These are phyloP conservation scores for Parsonsia alboflavescens DNA, from an alignment of 257 asterid species.

Conservation along the genomic window DNA sequence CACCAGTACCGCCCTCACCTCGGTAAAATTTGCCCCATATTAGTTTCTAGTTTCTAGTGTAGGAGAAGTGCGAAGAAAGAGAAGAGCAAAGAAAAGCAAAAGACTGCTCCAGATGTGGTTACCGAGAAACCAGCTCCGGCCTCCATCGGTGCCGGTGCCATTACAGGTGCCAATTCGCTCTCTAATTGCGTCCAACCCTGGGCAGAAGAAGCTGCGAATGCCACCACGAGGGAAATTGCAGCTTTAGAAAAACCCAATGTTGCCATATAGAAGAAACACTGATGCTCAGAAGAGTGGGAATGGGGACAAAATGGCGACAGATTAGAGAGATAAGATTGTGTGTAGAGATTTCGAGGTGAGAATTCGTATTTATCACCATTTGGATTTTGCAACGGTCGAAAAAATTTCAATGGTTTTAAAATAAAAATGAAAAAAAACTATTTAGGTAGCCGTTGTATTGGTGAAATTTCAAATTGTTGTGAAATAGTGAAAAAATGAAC, in stretches of 20 bases:
- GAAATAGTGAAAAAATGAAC: no score
- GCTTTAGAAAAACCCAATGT: background rate
- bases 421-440: no score
- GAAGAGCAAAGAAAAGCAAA: conserved; percentile 2
- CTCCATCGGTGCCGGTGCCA: conserved; percentile 14
- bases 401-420: background rate
- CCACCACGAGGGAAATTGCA: conserved; percentile 1
- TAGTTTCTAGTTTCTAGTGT: no score
- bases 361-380: conserved; percentile 6
- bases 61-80: conserved; percentile 8
- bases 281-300: background rate
- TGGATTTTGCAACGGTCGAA: conserved; percentile 11
- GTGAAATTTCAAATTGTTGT: no score
- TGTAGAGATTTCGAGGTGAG: background rate
- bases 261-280: background rate
- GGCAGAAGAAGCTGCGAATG: conserved; percentile 3
- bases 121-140: conserved; percentile 11
- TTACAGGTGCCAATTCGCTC: conserved; percentile 9
- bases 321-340: background rate
- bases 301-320: background rate
- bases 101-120: background rate
- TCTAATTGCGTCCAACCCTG: background rate
- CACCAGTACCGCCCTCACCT: no score
- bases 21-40: no score
- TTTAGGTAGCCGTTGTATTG: background rate